These are phyloP conservation scores for Phytophthora ramorum DNA, from an alignment of 352 stramenopile species.

Conservation along the genomic window DNA sequence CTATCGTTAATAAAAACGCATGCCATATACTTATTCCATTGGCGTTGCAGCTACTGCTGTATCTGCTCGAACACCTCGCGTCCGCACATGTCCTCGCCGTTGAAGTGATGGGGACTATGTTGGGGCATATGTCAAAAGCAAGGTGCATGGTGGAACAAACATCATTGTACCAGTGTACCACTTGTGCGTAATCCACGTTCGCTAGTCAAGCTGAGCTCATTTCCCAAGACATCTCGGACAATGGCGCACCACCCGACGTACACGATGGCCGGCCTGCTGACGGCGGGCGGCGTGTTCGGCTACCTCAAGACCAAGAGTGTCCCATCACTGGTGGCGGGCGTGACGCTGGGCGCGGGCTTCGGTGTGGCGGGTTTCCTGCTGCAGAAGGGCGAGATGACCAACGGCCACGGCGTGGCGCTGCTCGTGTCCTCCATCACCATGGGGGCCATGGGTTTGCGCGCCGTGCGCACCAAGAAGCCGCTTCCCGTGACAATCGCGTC, in stretches of 20 bases:
- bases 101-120: neutral
- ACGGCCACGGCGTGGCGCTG: slow-evolving; percentile 82
- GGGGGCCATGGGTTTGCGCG: slow-evolving; percentile 85
- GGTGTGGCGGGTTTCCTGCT: slow-evolving; percentile 81
- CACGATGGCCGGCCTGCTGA: slow-evolving; percentile 80
- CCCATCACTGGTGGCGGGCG: slow-evolving; percentile 80
- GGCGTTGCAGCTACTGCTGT: no score
- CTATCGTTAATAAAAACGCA: neutral
- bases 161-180: slow-evolving; percentile 12
- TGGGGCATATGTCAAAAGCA: neutral
- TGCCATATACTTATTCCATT: neutral
- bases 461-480: slow-evolving; percentile 74
- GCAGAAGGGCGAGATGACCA: slow-evolving; percentile 81
- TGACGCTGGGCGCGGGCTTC: slow-evolving; percentile 84
- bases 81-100: neutral
- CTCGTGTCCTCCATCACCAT: slow-evolving; percentile 88
- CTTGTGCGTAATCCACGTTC: slow-evolving; percentile 7
- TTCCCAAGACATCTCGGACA: slow-evolving; percentile 3
- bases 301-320: slow-evolving; percentile 86
- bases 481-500: slow-evolving; percentile 79
- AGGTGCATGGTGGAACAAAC: neutral
- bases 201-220: neutral
- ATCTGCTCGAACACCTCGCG: no score
- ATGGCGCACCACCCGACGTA: slow-evolving; percentile 88
- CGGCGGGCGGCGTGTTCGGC: slow-evolving; percentile 73